Conservation (phyloP, 192 early-diverging fungal genomes). For the Tieghemiomyces parasiticus region DNA sequence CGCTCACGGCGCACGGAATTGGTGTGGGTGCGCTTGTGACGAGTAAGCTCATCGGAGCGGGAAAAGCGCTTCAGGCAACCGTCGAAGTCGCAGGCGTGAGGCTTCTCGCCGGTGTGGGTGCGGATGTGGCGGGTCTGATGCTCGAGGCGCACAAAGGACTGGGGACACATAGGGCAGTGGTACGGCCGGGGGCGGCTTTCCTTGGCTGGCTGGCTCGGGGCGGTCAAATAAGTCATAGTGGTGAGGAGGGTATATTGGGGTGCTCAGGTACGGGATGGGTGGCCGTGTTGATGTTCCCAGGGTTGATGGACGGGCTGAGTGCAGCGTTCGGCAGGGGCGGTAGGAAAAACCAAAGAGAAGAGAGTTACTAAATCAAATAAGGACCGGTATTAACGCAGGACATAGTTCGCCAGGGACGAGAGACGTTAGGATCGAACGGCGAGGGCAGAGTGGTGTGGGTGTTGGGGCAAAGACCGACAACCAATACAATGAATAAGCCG, state of each 20-base stretch:
- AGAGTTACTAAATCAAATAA: neutral
- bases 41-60: constrained; percentile 61
- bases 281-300: neutral
- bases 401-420: neutral
- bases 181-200: constrained; percentile 35
- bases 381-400: neutral
- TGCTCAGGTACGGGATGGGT: too few species aligned
- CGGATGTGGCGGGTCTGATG: constrained; percentile 70
- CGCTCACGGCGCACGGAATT: constrained; percentile 17
- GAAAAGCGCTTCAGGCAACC: constrained; percentile 71
- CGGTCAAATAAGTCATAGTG: too few species aligned
- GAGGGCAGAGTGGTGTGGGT: too few species aligned
- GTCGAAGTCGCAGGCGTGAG: constrained; percentile 56
- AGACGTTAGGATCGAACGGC: too few species aligned
- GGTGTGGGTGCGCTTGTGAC: constrained; percentile 48
- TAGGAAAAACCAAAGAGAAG: neutral
- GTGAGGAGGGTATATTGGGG: too few species aligned
- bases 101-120: constrained; percentile 78
- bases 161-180: constrained; percentile 55
- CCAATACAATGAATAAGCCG: neutral
- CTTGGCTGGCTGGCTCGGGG: neutral
- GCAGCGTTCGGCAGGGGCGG: too few species aligned
- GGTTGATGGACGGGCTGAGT: too few species aligned
- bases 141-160: constrained; percentile 58
- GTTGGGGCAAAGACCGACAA: neutral